Conservation (phyloP, 1,284 basidiomycete species). For the Schizophyllum amplum region DNA sequence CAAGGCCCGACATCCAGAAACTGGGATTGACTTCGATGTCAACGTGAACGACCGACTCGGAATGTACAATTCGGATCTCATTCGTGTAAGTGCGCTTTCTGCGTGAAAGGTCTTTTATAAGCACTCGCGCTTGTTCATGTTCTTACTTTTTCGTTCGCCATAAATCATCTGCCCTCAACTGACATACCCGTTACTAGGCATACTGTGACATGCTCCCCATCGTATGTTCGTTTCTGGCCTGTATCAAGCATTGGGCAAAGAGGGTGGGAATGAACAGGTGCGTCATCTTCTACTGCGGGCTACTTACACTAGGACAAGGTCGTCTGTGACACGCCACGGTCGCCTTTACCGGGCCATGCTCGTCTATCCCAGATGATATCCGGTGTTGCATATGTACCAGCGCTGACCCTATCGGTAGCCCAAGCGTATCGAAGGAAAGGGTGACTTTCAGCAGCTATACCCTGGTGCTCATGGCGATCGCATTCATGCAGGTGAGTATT, state of each 20-base stretch:
- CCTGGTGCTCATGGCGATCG: slow-evolving; percentile 49
- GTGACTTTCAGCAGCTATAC: slow-evolving; percentile 50
- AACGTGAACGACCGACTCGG: slow-evolving; percentile 55
- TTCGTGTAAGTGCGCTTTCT: slow-evolving; percentile 38
- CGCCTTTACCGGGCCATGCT: too few species aligned
- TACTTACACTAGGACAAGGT: too few species aligned
- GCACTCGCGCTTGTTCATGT: too few species aligned
- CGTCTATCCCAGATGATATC: too few species aligned
- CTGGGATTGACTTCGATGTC: slow-evolving; percentile 40
- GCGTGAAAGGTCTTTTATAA: too few species aligned
- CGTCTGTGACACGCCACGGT: too few species aligned
- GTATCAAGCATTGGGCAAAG: slow-evolving; percentile 50
- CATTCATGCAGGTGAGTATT: slow-evolving; percentile 39
- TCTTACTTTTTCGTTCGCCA: background rate
- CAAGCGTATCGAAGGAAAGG: background rate
- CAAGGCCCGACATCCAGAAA: slow-evolving; percentile 38
- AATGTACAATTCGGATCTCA: slow-evolving; percentile 38
- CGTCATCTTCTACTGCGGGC: background rate
- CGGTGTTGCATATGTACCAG: too few species aligned
- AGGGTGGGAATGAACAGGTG: slow-evolving; percentile 35
- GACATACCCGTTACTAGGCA: background rate
- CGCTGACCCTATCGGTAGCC: background rate
- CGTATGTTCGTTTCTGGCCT: slow-evolving; percentile 31
- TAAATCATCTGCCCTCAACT: background rate
- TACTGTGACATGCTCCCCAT: background rate